Evolutionary conservation across 352 stramenopile genomes (phyloP).

Genomic region (Phytopythium helicoides): DNA sequence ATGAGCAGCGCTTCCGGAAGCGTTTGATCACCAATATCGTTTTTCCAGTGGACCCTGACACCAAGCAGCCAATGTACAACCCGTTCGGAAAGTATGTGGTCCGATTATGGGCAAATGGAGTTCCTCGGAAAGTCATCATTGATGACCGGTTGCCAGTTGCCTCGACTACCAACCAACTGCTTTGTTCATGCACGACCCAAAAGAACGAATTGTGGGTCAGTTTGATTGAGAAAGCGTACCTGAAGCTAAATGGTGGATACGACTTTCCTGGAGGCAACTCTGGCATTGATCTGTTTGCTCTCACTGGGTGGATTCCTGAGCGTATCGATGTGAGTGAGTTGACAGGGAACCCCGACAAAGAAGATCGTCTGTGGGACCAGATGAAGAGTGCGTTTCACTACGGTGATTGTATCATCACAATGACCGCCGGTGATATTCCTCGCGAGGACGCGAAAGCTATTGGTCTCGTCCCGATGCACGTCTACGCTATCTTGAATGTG

Average conservation of each 20-base stretch:
- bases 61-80: conserved; percentile 82
- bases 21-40: conserved; percentile 94
- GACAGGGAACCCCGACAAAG: conserved; percentile 87
- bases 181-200: conserved; percentile 82
- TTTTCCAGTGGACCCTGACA: conserved; percentile 87
- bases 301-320: conserved; percentile 98
- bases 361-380: conserved; percentile 96
- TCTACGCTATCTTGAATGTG: conserved; percentile 96
- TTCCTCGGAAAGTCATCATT: conserved; percentile 92
- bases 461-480: conserved; percentile 94
- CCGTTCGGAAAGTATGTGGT: conserved; percentile 96
- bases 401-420: conserved; percentile 97
- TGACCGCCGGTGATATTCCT: conserved; percentile 88
- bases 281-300: conserved; percentile 96
- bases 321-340: conserved; percentile 70
- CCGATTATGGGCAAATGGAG: conserved; percentile 96
- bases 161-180: conserved; percentile 44
- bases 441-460: conserved; percentile 73
- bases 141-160: conserved; percentile 95
- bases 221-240: conserved; percentile 98
- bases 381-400: conserved; percentile 92
- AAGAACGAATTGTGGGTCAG: conserved; percentile 91
- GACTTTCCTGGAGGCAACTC: conserved; percentile 97
- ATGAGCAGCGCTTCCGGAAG: conserved; percentile 91
- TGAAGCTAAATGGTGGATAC: conserved; percentile 98